These are phyloP conservation scores for Perilla frutescens DNA, from an alignment of 257 asterid species.

Conservation along the genomic window DNA sequence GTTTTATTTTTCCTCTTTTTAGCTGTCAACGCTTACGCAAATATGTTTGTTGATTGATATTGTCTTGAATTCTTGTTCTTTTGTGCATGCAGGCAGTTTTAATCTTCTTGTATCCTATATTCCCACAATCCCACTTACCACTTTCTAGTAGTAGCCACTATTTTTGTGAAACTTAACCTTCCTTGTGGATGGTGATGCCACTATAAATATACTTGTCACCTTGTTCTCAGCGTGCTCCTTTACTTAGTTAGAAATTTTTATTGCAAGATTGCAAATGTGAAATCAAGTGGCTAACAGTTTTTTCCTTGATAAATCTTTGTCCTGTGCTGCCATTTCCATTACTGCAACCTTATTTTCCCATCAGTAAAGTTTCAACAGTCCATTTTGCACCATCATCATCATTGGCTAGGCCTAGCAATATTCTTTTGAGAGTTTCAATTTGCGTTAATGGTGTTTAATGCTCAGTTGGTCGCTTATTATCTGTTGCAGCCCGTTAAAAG, in stretches of 20 bases:
- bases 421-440: slow-evolving; percentile 15
- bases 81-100: slow-evolving; percentile 11
- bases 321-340: neutral
- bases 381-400: neutral
- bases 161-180: slow-evolving; percentile 14
- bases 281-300: neutral
- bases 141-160: neutral
- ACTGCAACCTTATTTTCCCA: too few relatives aligned
- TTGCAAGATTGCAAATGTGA: slow-evolving; percentile 25
- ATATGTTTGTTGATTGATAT: slow-evolving; percentile 20
- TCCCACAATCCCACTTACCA: neutral
- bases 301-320: slow-evolving; percentile 17
- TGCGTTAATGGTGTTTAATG: neutral
- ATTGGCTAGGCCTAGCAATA: neutral
- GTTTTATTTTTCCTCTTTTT: slow-evolving; percentile 39
- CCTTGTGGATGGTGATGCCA: neutral
- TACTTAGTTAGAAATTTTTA: slow-evolving; percentile 12
- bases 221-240: neutral
- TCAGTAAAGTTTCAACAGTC: slow-evolving; percentile 2
- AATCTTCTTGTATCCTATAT: slow-evolving; percentile 14
- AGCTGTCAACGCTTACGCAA: neutral
- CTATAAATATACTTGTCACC: neutral
- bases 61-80: neutral
- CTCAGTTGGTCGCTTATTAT: slow-evolving; percentile 27
- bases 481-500: slow-evolving; percentile 79